Evolutionary conservation across 495 filamentous ascomycete species (phyloP), one percentile per base, ranked within the genome.

Genomic region (Parathielavia hyrcaniae): DNA sequence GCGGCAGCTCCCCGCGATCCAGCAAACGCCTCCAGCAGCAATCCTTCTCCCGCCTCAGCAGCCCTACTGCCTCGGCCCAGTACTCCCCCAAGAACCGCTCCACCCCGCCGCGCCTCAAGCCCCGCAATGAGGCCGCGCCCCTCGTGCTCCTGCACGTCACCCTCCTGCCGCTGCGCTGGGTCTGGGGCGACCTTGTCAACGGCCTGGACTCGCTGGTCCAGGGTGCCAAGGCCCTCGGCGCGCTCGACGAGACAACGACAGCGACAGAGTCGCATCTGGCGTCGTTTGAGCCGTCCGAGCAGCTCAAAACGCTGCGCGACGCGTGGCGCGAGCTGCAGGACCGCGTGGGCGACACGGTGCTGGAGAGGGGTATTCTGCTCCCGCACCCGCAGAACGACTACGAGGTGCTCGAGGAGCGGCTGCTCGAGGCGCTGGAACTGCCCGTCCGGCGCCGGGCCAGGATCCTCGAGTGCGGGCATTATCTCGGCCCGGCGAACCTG

Each of bases 341-440:
- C 40, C 87, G 88, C 55, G 69, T 87, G 19, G 82, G 83, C 19
- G 86, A 89, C 17, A 92, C 87, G 0, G 83, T 96, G 3, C 73
- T 93, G 12, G 87, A 91, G 62, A 81, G 93, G 1, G 93, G 93
- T 1, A 78, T 98, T 16, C 75, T 98, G 43, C 79, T 98, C 9
- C 84, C 89, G 1, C 93, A 98, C 66, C 93, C 93, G 13, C 83
- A 87, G 63, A 89, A 91, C 57, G 86, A 95, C 61, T 97, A 91
- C 65, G 92, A 95, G 65, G 71, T 96, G 23, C 81, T 98, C 0
- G 93, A 98, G 70, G 93, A 97, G 69, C 79, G 91, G 16, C 74
- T 98, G n/a, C 72, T 97, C 5, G 92, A 96, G 70, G 85, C 86
- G 9, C 72, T 98, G 26, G 90, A 96, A 62, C 73, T 96, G 13